These are phyloP conservation scores for Gymnopus androsaceus DNA, from an alignment of 1,284 basidiomycete species.

Conservation along the genomic window DNA sequence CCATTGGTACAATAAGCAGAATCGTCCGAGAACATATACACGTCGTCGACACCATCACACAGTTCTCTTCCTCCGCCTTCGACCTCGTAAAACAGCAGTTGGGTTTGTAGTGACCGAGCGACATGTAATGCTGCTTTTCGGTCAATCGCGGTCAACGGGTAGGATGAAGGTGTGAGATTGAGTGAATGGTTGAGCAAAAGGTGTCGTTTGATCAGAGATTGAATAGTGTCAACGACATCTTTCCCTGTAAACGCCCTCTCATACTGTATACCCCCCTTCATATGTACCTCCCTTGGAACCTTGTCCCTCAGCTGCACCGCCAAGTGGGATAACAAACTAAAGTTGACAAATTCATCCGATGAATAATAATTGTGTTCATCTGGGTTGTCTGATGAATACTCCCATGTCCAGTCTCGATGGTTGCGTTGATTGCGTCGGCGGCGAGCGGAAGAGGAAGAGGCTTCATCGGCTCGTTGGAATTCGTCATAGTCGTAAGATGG, in stretches of 20 bases:
- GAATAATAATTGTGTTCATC: slow-evolving; percentile 80
- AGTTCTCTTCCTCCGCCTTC: slow-evolving; percentile 89
- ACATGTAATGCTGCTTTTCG: slow-evolving; percentile 83
- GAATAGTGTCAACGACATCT: slow-evolving; percentile 87
- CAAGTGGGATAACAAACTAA: slow-evolving; percentile 84
- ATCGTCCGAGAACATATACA: slow-evolving; percentile 80
- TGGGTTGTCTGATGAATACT: slow-evolving; percentile 53
- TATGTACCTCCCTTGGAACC: slow-evolving; percentile 83
- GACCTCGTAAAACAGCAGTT: slow-evolving; percentile 96
- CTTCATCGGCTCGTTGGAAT: no score
- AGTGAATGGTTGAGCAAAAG: slow-evolving; percentile 61
- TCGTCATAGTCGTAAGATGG: slow-evolving; percentile 1
- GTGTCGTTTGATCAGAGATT: slow-evolving; percentile 74
- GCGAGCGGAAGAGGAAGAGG: background rate
- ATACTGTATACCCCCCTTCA: slow-evolving; percentile 89
- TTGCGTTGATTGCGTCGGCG: background rate
- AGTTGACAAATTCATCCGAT: slow-evolving; percentile 85
- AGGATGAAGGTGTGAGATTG: slow-evolving; percentile 52
- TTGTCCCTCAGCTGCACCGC: slow-evolving; percentile 87
- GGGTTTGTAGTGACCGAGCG: slow-evolving; percentile 86
- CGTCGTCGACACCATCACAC: slow-evolving; percentile 91
- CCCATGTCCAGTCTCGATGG: slow-evolving; percentile 26
- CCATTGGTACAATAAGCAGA: background rate
- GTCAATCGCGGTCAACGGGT: slow-evolving; percentile 43
- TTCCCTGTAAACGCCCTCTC: slow-evolving; percentile 88